Evolutionary conservation across 2,329 filamentous ascomycete species (phyloP), one percentile per base, ranked within the genome.

Genomic region (Myriosclerotinia curreyana): DNA sequence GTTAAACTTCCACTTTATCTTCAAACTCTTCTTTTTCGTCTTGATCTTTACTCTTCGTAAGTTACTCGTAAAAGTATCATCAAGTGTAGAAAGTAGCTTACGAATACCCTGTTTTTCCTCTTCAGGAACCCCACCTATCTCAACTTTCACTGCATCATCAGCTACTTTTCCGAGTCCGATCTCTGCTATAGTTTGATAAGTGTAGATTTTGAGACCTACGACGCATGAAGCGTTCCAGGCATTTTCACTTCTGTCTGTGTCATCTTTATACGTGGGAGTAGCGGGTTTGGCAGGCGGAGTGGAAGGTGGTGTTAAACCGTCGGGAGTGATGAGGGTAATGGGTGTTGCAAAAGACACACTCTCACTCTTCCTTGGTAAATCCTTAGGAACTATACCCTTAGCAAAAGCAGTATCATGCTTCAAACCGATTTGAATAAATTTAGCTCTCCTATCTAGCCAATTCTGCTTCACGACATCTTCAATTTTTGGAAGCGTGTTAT

Each of bases 381-480:
- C 7, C 9, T 64, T 40, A 15, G 52, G 17, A 4, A 60, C 38
- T 11, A 77, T 77, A 1, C 83, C 83, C 71, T 85, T 85, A 74
- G 79, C 80, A 69, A 86, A 83, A 0, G 83, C 83, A 2, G 85
- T 69, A 67, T 86, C 83, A 64, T 86, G 85, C 0, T 82, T 80
- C 36, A 81, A 78, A 2, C 83, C 83, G 8, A 85, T 80, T 40
- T 82, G 80, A 0, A 82, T 77, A 3, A 86, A 76, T 74, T 86
- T 86, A 59, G 83, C 82, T 8, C 66, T 64, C 15, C 66, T 83
- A 82, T 67, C 80, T 76, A 58, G 73, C 72, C 79, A 81, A 69
- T 84, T 80, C 12, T 77, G 75, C 69, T 81, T 80, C 28, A 86
- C 79, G 0, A 86, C 82, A 8, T 69, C 53, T 49, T 67, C 67